A percentile compares a stretch with the other conserved stretches of the same genome.
phyloP scores from a whole-genome alignment of 192 early-diverging fungal genomes.

The Rhizoclosmatium globosum region DNA sequence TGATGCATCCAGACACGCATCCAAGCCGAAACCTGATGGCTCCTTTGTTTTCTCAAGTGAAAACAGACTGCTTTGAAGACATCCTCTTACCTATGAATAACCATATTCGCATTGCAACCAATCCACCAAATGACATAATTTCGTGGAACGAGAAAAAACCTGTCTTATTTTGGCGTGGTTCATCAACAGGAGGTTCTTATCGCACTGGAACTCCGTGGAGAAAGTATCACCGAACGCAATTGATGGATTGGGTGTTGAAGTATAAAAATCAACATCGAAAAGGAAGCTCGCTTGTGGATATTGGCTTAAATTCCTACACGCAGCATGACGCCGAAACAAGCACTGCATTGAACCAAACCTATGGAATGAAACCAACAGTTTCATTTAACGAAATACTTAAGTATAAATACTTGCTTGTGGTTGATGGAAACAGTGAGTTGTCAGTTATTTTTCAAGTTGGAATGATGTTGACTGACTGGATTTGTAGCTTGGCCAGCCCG shows the following conservation, averaged over 20 bases:
- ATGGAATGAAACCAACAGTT: not conserved
- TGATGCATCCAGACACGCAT: not conserved
- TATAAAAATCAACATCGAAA: not conserved
- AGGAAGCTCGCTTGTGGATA: not conserved
- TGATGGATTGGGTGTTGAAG: slow-evolving; percentile 3
- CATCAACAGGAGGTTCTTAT: slow-evolving; percentile 16
- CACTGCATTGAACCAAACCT: not conserved
- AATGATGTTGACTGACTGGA: not conserved
- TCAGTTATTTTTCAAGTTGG: too few species aligned
- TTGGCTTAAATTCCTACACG: not conserved
- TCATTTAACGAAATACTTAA: not conserved
- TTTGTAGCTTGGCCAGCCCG: slow-evolving; percentile 10
- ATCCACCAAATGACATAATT: not conserved
- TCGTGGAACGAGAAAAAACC: slow-evolving; percentile 9
- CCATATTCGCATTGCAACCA: not conserved
- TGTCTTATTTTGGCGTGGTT: slow-evolving; percentile 31
- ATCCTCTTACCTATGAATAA: slow-evolving; percentile 4
- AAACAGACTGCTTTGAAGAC: slow-evolving; percentile 2
- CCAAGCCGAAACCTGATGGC: not conserved
- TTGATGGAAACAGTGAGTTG: slow-evolving; percentile 16
- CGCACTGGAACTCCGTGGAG: not conserved
- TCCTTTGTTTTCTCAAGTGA: slow-evolving; percentile 24
- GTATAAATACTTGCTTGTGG: slow-evolving; percentile 26
- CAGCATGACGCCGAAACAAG: not conserved
- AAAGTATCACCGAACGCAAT: slow-evolving; percentile 13